Evolutionary conservation across 2,329 filamentous ascomycete species (phyloP), one percentile per base, ranked within the genome.

Genomic region (Aspergillus floridensis): DNA sequence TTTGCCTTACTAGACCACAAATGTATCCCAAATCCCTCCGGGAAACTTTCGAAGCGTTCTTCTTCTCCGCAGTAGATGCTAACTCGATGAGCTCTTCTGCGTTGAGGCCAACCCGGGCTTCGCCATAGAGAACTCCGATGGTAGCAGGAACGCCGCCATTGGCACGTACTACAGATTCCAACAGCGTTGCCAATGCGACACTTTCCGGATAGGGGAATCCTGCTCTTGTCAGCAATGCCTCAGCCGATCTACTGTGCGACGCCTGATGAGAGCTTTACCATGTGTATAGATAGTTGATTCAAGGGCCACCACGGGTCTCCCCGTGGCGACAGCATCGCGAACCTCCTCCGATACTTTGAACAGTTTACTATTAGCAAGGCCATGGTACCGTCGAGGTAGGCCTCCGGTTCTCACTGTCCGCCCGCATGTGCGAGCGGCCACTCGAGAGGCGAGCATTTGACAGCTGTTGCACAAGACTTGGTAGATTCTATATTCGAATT

Each of bases 261-360:
- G 46, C 21, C 14, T 51, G 41, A 16, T 22, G 21, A n/a, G 5
- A 12, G 29, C 44, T 54, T 31, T 75, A 81, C 92, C 93, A 77
- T 99, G 95, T 1, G 95, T 99, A 76, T 99, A 98, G 67, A 99
- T 98, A 4, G 95, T 96, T 2, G 91, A 92, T 76, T 99, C 95
- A 4, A 99, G 83, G 16, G 93, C 95, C 11, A 99, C 93, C 4
- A 99, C 88, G 0, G 95, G 93, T 68, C 86, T 88, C 58, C 88
- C 87, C 12, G 86, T 84, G 47, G 85, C 81, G 51, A 97, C 75
- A 44, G 93, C 93, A 71, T 92, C 86, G 55, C 82, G 80, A 12
- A 99, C 88, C 76, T 98, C 93, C 53, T 93, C 88, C 1, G 91
- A 93, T 47, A 96, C 81, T 56, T 82, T 84, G 58, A 96, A 82